Evolutionary conservation across 1,284 basidiomycete species (phyloP), one percentile per base, ranked within the genome.

Genomic region (Porodaedalea pini): DNA sequence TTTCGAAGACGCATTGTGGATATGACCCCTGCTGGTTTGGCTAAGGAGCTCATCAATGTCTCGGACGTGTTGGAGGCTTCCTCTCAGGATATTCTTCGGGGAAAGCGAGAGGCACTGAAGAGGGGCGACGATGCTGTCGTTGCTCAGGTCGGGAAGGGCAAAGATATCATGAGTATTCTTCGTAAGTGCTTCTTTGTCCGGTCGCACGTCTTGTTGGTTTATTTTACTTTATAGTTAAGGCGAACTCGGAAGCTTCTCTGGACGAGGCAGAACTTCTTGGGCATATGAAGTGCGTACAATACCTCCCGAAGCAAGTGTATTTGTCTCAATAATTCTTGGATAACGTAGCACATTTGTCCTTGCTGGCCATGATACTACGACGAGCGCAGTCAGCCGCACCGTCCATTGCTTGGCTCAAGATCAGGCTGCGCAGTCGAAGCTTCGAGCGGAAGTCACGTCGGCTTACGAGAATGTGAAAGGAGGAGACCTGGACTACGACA

Each of bases 291-390:
- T 56, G 34, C 51, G 68, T n/a, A n/a, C n/a, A n/a, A n/a, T n/a
- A 70, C 21, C 39, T 15, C 48, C 34, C 23, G n/a, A 44, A 10
- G 58, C 25, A 11, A 50, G 13, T 23, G 49, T 4, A 7, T 31
- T 36, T 4, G 29, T 34, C 25, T 19, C 32, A 25, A 5, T 50
- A n/a, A 3, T 60, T 50, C 17, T 36, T 32, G 36, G n/a, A 17
- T 36, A 19, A 10, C 7, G 5, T 50, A 70, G 69, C 36, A 66
- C 67, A 2, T 54, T 69, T 15, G 57, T 70, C 8, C 65, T 69
- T 32, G 68, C 63, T 6, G 70, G 65, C 8, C 65, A 66, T 34
- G 70, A 71, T 43, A 70, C 70, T 0, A 67, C 68, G 1, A 63
- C 69, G 2, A 62, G 56, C 1, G 64, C n/a, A n/a, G n/a, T n/a